Conservation (phyloP, 805 yeast species). For the Yarrowia hollandica region DNA sequence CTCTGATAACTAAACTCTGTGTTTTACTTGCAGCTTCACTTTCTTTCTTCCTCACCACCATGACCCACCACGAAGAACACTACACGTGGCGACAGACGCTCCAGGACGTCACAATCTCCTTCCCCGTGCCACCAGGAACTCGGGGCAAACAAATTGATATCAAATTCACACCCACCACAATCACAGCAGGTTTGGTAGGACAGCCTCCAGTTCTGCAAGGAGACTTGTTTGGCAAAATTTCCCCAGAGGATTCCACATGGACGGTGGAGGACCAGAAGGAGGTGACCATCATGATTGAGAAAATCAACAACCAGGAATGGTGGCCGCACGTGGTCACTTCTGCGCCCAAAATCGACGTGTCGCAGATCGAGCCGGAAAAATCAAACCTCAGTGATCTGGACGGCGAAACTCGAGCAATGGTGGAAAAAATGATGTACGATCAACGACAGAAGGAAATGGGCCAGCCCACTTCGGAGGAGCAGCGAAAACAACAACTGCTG, state of each 20-base stretch:
- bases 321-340: constrained; percentile 49
- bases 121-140: constrained; percentile 41
- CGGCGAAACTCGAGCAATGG: constrained; percentile 46
- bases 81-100: constrained; percentile 47
- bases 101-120: constrained; percentile 45
- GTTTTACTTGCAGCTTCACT: too few species aligned
- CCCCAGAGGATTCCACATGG: constrained; percentile 46
- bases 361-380: constrained; percentile 46
- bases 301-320: constrained; percentile 45
- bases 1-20: not conserved
- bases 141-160: constrained; percentile 43
- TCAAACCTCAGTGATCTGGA: constrained; percentile 46
- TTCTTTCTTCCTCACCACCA: not conserved
- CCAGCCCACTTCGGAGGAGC: constrained; percentile 44
- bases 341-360: constrained; percentile 48
- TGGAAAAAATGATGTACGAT: constrained; percentile 52
- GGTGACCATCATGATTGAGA: constrained; percentile 44
- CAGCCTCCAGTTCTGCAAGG: constrained; percentile 40
- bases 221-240: constrained; percentile 41
- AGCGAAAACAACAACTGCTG: constrained; percentile 40
- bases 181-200: constrained; percentile 37
- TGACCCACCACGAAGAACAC: not conserved
- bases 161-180: constrained; percentile 33
- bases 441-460: constrained; percentile 47
- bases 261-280: constrained; percentile 45